Conservation (phyloP, 257 asterid genomes). For the Sherardia arvensis region DNA sequence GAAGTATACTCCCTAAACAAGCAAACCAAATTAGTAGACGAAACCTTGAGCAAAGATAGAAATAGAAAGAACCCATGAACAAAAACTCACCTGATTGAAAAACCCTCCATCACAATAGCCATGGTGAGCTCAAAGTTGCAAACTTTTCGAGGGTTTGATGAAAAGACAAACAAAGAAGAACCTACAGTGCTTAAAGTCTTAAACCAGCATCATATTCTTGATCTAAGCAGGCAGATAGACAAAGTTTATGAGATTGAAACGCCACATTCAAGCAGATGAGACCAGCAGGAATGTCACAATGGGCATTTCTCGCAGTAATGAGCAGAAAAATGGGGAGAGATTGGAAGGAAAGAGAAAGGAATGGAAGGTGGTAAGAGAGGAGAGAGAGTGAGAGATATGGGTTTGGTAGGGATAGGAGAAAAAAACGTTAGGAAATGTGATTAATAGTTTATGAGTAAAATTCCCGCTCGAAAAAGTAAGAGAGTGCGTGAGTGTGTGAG, state of each 20-base stretch:
- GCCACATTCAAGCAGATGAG: background rate
- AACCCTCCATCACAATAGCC: slow-evolving; percentile 36
- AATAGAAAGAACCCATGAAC: background rate
- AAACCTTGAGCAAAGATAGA: slow-evolving; percentile 7
- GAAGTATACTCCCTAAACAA: slow-evolving; percentile 48
- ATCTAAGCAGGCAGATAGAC: background rate
- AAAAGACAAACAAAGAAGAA: slow-evolving; percentile 3
- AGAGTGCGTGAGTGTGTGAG: slow-evolving; percentile 9
- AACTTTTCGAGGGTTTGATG: slow-evolving; percentile 9
- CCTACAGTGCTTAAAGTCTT: background rate
- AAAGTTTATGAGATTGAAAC: background rate
- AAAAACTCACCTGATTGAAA: slow-evolving; percentile 41
- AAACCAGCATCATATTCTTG: slow-evolving; percentile 5
- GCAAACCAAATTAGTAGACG: background rate
- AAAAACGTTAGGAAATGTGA: background rate
- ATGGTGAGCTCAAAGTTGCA: slow-evolving; percentile 12
- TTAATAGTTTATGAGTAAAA: slow-evolving; percentile 27
- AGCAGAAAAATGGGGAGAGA: background rate
- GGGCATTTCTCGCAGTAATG: background rate
- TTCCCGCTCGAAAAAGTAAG: slow-evolving; percentile 36
- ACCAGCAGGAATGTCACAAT: too few relatives aligned
- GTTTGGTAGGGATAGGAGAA: slow-evolving; percentile 4
- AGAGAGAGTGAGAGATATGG: too few relatives aligned
- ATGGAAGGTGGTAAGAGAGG: background rate
- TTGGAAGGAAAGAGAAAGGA: background rate